A percentile compares a stretch with the other conserved stretches of the same genome.
Conservation (phyloP, 2,329 filamentous ascomycete genomes). For the Dothistroma pini region DNA sequence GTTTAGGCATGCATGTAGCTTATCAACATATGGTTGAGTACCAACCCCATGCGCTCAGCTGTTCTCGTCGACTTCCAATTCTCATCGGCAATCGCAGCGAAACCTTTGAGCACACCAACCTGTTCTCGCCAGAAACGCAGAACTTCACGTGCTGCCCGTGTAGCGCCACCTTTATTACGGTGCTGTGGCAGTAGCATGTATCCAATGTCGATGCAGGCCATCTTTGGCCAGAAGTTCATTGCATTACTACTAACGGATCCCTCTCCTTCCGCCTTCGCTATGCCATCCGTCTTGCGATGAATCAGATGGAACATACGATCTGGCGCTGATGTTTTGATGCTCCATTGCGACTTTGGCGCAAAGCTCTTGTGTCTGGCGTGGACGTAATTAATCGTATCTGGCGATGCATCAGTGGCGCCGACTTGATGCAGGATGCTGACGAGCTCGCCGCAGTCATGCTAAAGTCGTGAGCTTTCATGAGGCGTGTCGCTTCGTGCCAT, state of each 20-base stretch:
- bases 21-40: background rate
- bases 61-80: constrained; percentile 4
- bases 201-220: constrained; percentile 13
- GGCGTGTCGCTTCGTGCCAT: background rate
- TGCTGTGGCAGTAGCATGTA: constrained; percentile 6
- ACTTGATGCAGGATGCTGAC: background rate
- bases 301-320: constrained; percentile 8
- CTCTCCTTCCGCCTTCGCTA: background rate
- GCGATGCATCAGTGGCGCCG: background rate
- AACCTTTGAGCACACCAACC: constrained; percentile 9
- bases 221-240: constrained; percentile 9
- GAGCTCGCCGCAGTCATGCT: background rate
- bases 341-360: background rate
- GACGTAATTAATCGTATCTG: background rate
- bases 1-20: constrained; percentile 3
- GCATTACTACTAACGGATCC: constrained; percentile 3
- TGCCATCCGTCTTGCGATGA: constrained; percentile 1
- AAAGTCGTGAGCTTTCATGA: background rate
- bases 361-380: background rate
- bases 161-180: constrained; percentile 7
- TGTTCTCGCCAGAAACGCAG: constrained; percentile 8
- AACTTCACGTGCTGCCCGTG: constrained; percentile 8
- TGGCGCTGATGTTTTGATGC: constrained; percentile 1
- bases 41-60: constrained; percentile 10
- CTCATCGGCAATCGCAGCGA: background rate